Evolutionary conservation across 176 grass and related monocot species (phyloP).

Genomic region (bread wheat (Triticum aestivum)): IWGSC_CS_RefSeq_v2.1 NC_057802.1:14803018-14803517

Average conservation of each 20-base stretch:
- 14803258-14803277: background rate
- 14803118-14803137: too few species aligned
- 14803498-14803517: too few species aligned
- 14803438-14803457: too few species aligned
- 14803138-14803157: background rate
- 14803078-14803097: background rate
- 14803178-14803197: background rate
- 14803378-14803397: background rate
- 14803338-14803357: background rate
- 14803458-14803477: background rate
- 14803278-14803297: too few species aligned
- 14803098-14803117: background rate
- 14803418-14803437: too few species aligned
- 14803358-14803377: background rate
- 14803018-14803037: background rate
- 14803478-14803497: too few species aligned
- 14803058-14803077: background rate
- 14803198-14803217: background rate
- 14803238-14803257: background rate
- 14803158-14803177: background rate
- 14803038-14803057: background rate
- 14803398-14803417: too few species aligned
- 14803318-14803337: background rate
- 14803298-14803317: background rate
- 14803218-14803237: background rate